Base-by-base conservation (phyloP, 208 protist species). In the Lotmaria passim region DNA sequence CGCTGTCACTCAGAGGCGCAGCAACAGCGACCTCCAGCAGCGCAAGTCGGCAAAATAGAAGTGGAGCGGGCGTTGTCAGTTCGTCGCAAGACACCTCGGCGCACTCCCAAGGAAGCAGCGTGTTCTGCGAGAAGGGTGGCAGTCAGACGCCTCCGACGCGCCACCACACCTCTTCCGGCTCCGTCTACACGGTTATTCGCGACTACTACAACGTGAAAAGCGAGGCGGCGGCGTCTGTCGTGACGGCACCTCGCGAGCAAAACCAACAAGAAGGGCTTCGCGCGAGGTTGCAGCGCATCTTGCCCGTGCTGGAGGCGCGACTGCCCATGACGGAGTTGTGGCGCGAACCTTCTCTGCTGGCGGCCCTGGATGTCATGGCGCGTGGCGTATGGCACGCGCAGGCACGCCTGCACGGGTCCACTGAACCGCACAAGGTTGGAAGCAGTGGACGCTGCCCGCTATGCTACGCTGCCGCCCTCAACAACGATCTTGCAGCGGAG, bases 341-440 rank as follows among this genome's bases (percentile, higher is more conserved):
- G 86, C 75, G 86, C 3, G 82, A 82, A n/a, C 86, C 86, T 0
- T 76, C 82, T 0, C 66, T 91, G 19, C 41, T 91, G 19, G 82
- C 86, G 10, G 82, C 78, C 1, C 55, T 91, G 8, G 82, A 83
- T 33, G 50, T 63, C 14, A 38, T 89, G n/a, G 77, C 80, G 23
- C 68, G 61, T 21, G 39, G 48, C 1, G 46, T 89, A 23, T 80
- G 60, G 69, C 19, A 15, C 0, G 66, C 82, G 28, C 75, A 86
- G 50, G 43, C 0, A 12, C 1, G 15, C 34, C 44, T 72, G 7
- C 86, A 88, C 53, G 61, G 48, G 3, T n/a, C 11, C 24, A 11
- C 21, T 15, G 39, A 7, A 30, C 36, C 38, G 38, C 3, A 34
- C 7, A 41, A n/a, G n/a, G n/a, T n/a, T n/a, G n/a, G n/a, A n/a